phyloP scores from a whole-genome alignment of 345 rosid species.

The Sonneratia alba region DNA sequence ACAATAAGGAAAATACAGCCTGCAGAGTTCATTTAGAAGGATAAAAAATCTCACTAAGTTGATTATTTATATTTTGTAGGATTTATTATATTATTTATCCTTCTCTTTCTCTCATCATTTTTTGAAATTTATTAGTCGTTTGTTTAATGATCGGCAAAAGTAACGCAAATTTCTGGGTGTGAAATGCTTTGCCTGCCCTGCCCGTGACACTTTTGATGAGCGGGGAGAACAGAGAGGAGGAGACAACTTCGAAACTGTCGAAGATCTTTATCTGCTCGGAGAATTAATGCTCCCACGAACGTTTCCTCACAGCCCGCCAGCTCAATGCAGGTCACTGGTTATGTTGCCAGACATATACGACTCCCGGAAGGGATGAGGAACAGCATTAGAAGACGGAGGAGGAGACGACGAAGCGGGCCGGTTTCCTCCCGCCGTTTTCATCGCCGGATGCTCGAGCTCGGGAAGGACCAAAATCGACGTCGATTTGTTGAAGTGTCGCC shows the following conservation, averaged over 20 bases:
- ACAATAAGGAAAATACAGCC: too few relatives aligned
- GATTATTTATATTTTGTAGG: too few relatives aligned
- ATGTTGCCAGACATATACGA: not conserved
- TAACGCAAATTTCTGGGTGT: not conserved
- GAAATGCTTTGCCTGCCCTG: not conserved
- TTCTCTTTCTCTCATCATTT: too few relatives aligned
- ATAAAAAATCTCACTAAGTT: too few relatives aligned
- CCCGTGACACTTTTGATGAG: not conserved
- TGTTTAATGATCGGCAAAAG: too few relatives aligned
- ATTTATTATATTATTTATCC: too few relatives aligned
- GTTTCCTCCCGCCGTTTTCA: not conserved
- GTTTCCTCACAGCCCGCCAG: not conserved
- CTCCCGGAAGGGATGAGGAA: not conserved
- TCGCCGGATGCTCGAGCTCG: not conserved
- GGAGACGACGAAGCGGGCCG: not conserved
- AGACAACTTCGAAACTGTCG: not conserved
- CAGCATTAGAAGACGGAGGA: too few relatives aligned
- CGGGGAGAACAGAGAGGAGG: not conserved
- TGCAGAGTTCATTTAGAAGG: too few relatives aligned
- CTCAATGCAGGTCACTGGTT: not conserved
- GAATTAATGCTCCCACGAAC: slow-evolving; percentile 7
- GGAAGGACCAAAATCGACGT: not conserved
- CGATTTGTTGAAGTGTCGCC: not conserved
- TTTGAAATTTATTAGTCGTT: too few relatives aligned
- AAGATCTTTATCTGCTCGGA: not conserved